phyloP scores from a whole-genome alignment of 306 rosid species.

The Begonia peltatifolia region DNA sequence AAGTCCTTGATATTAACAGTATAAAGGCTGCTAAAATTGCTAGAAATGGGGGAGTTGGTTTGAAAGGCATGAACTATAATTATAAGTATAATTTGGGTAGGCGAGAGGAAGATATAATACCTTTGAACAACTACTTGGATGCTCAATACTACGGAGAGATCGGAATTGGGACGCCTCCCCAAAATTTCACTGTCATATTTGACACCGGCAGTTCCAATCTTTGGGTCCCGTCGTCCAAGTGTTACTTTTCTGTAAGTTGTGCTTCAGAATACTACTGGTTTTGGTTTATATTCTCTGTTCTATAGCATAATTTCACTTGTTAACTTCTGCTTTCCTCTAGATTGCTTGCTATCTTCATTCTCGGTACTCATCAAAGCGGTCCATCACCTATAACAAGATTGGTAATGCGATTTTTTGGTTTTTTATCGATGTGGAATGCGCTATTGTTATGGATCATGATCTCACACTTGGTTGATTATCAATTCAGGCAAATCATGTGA shows the following conservation, averaged over 20 bases:
- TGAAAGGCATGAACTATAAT: background rate
- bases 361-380: slow-evolving; percentile 50
- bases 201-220: slow-evolving; percentile 85
- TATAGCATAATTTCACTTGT: background rate
- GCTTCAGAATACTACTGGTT: slow-evolving; percentile 4
- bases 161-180: slow-evolving; percentile 81
- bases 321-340: slow-evolving; percentile 21
- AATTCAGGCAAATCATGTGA: slow-evolving; percentile 50
- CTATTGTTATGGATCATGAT: background rate
- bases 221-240: slow-evolving; percentile 78
- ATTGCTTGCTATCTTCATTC: slow-evolving; percentile 62
- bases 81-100: slow-evolving; percentile 1
- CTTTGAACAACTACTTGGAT: slow-evolving; percentile 60
- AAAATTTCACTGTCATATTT: slow-evolving; percentile 63
- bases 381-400: slow-evolving; percentile 38
- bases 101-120: slow-evolving; percentile 33
- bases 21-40: slow-evolving; percentile 34
- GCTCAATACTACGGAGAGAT: slow-evolving; percentile 87
- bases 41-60: slow-evolving; percentile 13
- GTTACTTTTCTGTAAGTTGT: slow-evolving; percentile 62
- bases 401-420: slow-evolving; percentile 24
- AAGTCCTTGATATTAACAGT: slow-evolving; percentile 36
- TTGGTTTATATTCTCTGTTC: background rate
- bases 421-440: too few relatives aligned
- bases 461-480: slow-evolving; percentile 12